phyloP scores from a whole-genome alignment of 306 rosid genomes.

The Corylus avellana region DNA sequence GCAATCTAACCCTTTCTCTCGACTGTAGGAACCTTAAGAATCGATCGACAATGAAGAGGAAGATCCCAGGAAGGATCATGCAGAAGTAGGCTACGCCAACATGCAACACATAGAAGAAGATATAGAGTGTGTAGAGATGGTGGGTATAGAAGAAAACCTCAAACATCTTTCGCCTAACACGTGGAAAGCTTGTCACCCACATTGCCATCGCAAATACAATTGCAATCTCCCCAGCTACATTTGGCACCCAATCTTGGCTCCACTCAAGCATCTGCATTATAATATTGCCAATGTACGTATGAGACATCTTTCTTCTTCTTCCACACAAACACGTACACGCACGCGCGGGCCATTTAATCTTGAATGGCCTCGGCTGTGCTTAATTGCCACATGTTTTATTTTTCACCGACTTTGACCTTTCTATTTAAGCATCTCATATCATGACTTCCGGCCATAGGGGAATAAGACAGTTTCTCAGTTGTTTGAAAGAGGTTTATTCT shows the following conservation, averaged over 20 bases:
- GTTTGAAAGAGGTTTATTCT: no score
- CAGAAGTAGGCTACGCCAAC: constrained; percentile 53
- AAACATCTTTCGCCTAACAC: constrained; percentile 56
- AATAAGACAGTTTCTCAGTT: no score
- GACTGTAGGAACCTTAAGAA: constrained; percentile 65
- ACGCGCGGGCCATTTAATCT: no score
- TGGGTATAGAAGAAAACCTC: constrained; percentile 79
- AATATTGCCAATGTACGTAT: background rate
- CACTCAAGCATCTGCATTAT: constrained; percentile 42
- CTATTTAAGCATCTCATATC: no score
- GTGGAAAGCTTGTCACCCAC: constrained; percentile 54
- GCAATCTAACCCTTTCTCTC: constrained; percentile 31
- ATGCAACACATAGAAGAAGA: constrained; percentile 60
- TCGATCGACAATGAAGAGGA: constrained; percentile 69
- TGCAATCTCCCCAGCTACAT: constrained; percentile 64
- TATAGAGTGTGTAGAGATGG: constrained; percentile 55
- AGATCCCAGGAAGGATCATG: constrained; percentile 63
- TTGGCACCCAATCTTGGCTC: constrained; percentile 53
- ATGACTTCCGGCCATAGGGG: no score
- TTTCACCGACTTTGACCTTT: no score
- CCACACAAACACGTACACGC: no score
- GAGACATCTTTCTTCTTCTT: no score
- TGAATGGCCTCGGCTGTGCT: no score
- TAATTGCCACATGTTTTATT: no score
- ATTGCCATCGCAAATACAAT: constrained; percentile 45